Evolutionary conservation across 2,329 filamentous ascomycete species (phyloP), one percentile per base, ranked within the genome.

Genomic region (Calonectria naviculata): DNA sequence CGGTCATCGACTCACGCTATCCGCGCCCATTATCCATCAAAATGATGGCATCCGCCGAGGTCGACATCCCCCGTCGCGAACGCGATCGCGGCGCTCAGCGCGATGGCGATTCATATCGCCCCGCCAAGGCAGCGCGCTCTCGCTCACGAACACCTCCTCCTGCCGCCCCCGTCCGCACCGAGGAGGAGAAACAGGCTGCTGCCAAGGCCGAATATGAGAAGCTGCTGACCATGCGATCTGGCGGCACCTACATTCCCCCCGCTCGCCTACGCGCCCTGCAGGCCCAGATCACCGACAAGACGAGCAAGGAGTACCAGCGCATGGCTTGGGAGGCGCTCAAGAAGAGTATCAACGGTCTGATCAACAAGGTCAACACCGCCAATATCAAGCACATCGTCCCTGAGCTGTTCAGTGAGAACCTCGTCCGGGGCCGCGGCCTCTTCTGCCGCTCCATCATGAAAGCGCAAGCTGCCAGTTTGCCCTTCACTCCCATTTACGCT

Each of bases 311-410:
- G 85, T 98, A 98, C 81, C 97, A 98, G 89, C 94, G 97, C 78
- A 97, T 99, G 94, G 95, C 95, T 10, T 99, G 97, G 97, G 97
- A 99, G 84, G 96, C 96, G 15, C 87, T 99, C 80, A 99, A 99
- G 87, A 99, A 99, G 87, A 97, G 94, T 60, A 98, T 99, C 85
- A 98, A 99, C 81, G 97, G 97, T 78, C 86, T 99, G 75, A 98
- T 99, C 89, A 99, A 99, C 89, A 99, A 99, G 87, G 94, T 98
- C 87, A 98, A 98, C 84, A 94, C 96, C 67, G 94, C 94, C 38
- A 99, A 99, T 83, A 98, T 99, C 89, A 98, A 99, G 84, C 90
- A 94, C 80, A 98, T 99, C 73, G 95, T 98, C 28, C 96, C 96
- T 2, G 97, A 99, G 85, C 88, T 99, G 54, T 99, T 99, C 84